These are phyloP conservation scores for Ophiostoma ips DNA, from an alignment of 2,329 filamentous ascomycete genomes.

Conservation along the genomic window DNA sequence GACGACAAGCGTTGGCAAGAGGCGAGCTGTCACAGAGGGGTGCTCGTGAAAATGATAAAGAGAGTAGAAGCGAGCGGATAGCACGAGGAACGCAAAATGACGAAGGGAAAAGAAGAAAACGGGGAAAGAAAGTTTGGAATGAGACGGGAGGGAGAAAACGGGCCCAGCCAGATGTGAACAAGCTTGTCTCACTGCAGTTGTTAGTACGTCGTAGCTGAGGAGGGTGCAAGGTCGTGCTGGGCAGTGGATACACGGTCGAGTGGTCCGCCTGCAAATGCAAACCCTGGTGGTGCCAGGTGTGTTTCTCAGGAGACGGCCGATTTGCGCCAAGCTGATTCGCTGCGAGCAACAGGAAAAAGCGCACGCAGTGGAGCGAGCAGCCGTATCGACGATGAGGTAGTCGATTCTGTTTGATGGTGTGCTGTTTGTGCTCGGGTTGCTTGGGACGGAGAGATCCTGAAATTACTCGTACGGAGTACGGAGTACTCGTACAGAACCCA, in stretches of 20 bases:
- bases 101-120: neutral
- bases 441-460: no score
- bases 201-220: neutral
- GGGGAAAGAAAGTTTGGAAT: constrained; percentile 1
- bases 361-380: neutral
- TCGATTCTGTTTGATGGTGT: neutral
- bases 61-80: neutral
- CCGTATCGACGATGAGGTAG: neutral
- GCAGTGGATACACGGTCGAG: neutral
- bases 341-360: constrained; percentile 3
- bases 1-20: neutral
- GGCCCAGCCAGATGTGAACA: neutral
- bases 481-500: no score
- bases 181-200: constrained; percentile 4
- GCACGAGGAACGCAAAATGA: neutral
- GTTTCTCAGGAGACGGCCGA: constrained; percentile 6
- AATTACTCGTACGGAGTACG: no score
- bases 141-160: neutral
- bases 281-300: neutral
- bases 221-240: neutral
- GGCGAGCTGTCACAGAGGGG: no score
- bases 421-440: neutral
- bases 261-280: neutral
- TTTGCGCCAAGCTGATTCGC: constrained; percentile 8
- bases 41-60: neutral